A percentile compares a stretch with the other conserved stretches of the same genome.
phyloP scores from a whole-genome alignment of 208 protist genomes.

The Trypanosoma theileri region DNA sequence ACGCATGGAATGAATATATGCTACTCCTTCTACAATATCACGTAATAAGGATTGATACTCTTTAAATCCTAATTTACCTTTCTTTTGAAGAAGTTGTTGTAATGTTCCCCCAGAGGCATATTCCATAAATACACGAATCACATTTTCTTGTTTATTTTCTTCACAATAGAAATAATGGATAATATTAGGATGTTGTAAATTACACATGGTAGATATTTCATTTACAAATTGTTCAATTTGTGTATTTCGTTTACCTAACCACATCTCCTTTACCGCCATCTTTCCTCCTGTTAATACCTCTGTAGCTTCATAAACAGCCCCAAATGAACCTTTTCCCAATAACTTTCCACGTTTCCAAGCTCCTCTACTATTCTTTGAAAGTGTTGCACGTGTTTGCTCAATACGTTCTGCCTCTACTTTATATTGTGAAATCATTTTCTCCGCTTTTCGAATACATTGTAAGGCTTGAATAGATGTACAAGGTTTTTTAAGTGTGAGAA shows the following conservation, averaged over 20 bases:
- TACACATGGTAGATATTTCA: slow-evolving; percentile 90
- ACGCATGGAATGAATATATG: slow-evolving; percentile 90
- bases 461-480: slow-evolving; percentile 76
- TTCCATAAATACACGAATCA: slow-evolving; percentile 91
- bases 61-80: slow-evolving; percentile 60
- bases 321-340: slow-evolving; percentile 82
- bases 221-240: slow-evolving; percentile 79
- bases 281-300: slow-evolving; percentile 82
- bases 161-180: slow-evolving; percentile 94
- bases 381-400: slow-evolving; percentile 69
- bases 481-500: slow-evolving; percentile 85
- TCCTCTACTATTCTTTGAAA: slow-evolving; percentile 81
- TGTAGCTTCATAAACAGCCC: slow-evolving; percentile 86
- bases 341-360: slow-evolving; percentile 74
- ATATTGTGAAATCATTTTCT: slow-evolving; percentile 70
- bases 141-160: slow-evolving; percentile 53
- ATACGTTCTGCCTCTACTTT: slow-evolving; percentile 81
- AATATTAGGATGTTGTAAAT: slow-evolving; percentile 91
- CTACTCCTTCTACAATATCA: slow-evolving; percentile 82
- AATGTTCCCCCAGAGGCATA: slow-evolving; percentile 83
- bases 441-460: slow-evolving; percentile 67
- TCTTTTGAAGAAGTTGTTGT: slow-evolving; percentile 55
- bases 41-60: slow-evolving; percentile 66
- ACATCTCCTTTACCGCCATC: slow-evolving; percentile 91
- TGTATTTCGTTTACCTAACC: slow-evolving; percentile 53